Evolutionary conservation across 495 filamentous ascomycete genomes (phyloP), one percentile per base, ranked within the genome.

Genomic region (Trichoderma asperelloides): DNA sequence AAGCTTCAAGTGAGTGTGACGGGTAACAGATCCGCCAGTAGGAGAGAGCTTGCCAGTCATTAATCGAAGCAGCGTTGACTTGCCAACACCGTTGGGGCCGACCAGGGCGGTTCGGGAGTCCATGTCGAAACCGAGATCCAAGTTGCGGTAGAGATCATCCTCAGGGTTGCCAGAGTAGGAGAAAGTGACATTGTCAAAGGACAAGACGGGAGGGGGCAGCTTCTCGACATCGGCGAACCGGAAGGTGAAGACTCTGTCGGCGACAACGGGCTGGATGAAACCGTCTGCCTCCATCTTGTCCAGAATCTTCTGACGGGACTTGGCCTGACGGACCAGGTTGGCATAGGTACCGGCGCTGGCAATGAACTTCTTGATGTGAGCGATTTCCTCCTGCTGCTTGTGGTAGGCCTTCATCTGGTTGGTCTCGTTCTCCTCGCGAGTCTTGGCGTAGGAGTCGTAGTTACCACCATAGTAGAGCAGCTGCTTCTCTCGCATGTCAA

Each of bases 231-330:
- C 92, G 67, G 95, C 96, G 79, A 98, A 98, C 76, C 95, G 89
- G 88, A 98, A 98, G 65, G 91, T 92, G 84, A 98, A 98, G 73
- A 97, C 91, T 60, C 89, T 85, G 79, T 98, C 95, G 68, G 85
- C 77, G 69, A 85, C 78, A 67, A 98, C 91, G 37, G 91, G 89
- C 81, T 98, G 89, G 73, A 98, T 97, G 78, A 98, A 93, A 70
- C 95, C 95, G 72, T 98, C 95, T 66, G 95, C 96, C 83, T 98
- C 95, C 95, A 98, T 98, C 86, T 98, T 98, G 86, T 98, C 95
- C 67, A 98, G 86, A 78, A 98, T 98, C 91, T 98, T 98, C 80
- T 98, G 95, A 63, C 95, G 88, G 39, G 95, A 98, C 84, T 98
- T 98, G 78, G 95, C 95, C 82, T 98, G 95, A 74, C 92, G 84